Evolutionary conservation across 2,329 filamentous ascomycete genomes (phyloP), one percentile per base, ranked within the genome.

Genomic region (Davidsoniella virescens): DNA sequence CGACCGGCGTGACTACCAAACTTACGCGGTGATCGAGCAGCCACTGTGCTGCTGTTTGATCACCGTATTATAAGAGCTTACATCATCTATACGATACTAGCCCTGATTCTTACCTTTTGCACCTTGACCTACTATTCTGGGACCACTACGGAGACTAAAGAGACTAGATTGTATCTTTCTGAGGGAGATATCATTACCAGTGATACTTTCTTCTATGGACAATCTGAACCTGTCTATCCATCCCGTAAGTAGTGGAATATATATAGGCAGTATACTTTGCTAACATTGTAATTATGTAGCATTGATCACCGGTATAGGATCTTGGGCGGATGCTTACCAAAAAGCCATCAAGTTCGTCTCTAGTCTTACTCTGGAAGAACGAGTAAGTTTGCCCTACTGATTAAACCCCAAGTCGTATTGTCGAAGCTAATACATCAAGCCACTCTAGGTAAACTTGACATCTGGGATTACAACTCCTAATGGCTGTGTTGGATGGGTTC

Each of bases 361-460:
- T 12, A 71, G 81, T 58, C 71, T 92, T 67, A 88, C 83, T 1
- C 65, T 88, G 44, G 70, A 78, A 16, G 85, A 93, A 63, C 92
- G 90, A 65, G 78, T 69, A 56, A 20, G 56, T 49, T 18, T 51
- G 5, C 5, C 12, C 36, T 38, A 33, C 18, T 17, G 5, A 38
- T 33, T 33, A 5, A 5, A 16, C 47, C 10, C 3, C 7, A 3
- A 23, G 18, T 38, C n/a, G 9, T n/a, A 36, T 20, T 38, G 37
- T 16, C 17, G 17, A 8, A 20, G 17, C 29, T 38, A 38, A 38
- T 17, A 25, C 16, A 12, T 4, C 8, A 33, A 36, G 14, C 42
- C 36, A n/a, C n/a, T 12, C 10, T 39, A 70, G 68, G 79, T 88
- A 59, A 82, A 79, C 58, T 63, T 92, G 52, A 88, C 84, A 0